These are phyloP conservation scores for Corymbia maculata DNA, from an alignment of 345 rosid species.

Conservation along the genomic window DNA sequence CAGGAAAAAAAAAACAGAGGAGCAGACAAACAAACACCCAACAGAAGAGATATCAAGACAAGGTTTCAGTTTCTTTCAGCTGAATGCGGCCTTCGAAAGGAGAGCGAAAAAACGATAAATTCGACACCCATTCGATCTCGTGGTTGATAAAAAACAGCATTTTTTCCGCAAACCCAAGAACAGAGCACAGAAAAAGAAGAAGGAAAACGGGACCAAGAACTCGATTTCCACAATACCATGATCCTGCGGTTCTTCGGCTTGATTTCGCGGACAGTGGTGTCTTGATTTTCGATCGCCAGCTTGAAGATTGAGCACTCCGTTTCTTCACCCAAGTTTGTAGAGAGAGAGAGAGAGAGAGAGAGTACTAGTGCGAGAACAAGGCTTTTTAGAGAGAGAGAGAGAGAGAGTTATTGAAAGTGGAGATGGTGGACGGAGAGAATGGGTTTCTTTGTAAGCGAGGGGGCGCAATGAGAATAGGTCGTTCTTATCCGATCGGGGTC, in stretches of 20 bases:
- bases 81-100: not conserved
- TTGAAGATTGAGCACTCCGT: conserved; percentile 13
- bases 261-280: conserved; percentile 62
- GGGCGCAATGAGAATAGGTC: conserved; percentile 2
- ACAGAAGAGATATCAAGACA: not conserved
- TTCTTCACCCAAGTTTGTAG: not conserved
- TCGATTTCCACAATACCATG: conserved; percentile 34
- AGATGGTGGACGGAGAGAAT: not conserved
- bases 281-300: conserved; percentile 87
- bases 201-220: not conserved
- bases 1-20: not conserved
- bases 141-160: not conserved
- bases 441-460: not conserved
- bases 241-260: conserved; percentile 75
- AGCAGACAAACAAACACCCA: not conserved
- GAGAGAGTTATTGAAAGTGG: not conserved
- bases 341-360: conserved; percentile 1
- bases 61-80: not conserved
- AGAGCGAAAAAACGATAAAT: not conserved
- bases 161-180: not conserved
- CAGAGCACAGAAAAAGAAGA: not conserved
- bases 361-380: not conserved
- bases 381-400: conserved; percentile 6
- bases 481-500: conserved; percentile 50
- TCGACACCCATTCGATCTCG: not conserved